Conservation (phyloP, 2,329 filamentous ascomycete genomes). For the Juglanconis sp. region DNA sequence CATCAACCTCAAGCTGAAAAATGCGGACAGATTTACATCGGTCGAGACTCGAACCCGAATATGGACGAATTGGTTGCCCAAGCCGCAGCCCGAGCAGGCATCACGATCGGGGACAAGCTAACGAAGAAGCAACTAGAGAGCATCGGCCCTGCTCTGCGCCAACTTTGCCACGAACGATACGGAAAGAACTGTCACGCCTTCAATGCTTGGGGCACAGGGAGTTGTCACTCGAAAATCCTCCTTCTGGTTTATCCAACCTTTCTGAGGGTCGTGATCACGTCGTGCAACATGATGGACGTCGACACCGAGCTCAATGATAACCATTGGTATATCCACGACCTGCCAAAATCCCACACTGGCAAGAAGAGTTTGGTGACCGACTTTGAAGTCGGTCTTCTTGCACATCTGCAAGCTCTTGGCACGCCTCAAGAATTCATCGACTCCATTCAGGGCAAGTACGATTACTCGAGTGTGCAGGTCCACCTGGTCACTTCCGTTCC, state of each 20-base stretch:
- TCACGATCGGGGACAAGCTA: slow-evolving; percentile 17
- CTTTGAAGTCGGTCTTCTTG: slow-evolving; percentile 21
- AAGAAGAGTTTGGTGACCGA: background rate
- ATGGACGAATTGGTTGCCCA: slow-evolving; percentile 15
- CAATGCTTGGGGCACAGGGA: slow-evolving; percentile 22
- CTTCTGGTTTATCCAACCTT: slow-evolving; percentile 23
- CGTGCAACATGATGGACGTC: slow-evolving; percentile 26
- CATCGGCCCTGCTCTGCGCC: slow-evolving; percentile 13
- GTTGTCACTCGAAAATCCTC: slow-evolving; percentile 24
- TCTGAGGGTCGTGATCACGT: slow-evolving; percentile 25
- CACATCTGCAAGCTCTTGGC: slow-evolving; percentile 21
- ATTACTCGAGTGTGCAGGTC: slow-evolving; percentile 23
- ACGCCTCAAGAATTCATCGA: slow-evolving; percentile 21
- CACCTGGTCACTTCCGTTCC: slow-evolving; percentile 24
- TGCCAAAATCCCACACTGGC: slow-evolving; percentile 15
- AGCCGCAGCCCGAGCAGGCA: slow-evolving; percentile 14
- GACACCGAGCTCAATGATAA: slow-evolving; percentile 25
- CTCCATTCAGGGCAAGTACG: slow-evolving; percentile 22
- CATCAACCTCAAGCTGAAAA: too few species aligned
- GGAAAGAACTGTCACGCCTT: slow-evolving; percentile 25
- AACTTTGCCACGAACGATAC: slow-evolving; percentile 17
- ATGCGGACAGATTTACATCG: slow-evolving; percentile 21
- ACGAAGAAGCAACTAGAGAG: slow-evolving; percentile 19
- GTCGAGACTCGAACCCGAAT: slow-evolving; percentile 22
- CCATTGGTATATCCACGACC: slow-evolving; percentile 27